Evolutionary conservation across 2,329 filamentous ascomycete species (phyloP).

Genomic region (Canariomyces notabilis): DNA sequence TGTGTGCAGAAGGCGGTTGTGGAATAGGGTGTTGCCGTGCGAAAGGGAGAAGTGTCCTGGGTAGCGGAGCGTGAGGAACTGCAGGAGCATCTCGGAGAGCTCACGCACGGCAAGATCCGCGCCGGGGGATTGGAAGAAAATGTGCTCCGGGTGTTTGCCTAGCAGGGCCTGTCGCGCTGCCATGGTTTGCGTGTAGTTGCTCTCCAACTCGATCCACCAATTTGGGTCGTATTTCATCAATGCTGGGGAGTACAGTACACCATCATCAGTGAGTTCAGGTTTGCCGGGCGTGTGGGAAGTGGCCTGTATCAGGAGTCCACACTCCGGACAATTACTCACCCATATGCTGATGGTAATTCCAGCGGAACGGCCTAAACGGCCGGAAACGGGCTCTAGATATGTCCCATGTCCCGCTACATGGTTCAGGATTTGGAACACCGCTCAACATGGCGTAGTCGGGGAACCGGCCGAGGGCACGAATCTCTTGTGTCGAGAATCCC

Average conservation of each 20-base stretch:
- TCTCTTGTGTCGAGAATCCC: slow-evolving; percentile 65
- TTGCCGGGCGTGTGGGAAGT: no score
- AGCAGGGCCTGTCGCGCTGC: slow-evolving; percentile 63
- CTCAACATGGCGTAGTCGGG: slow-evolving; percentile 72
- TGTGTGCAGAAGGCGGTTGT: slow-evolving; percentile 64
- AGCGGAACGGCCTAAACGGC: slow-evolving; percentile 76
- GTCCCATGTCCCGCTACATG: slow-evolving; percentile 58
- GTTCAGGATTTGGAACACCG: slow-evolving; percentile 64
- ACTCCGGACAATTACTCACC: slow-evolving; percentile 49
- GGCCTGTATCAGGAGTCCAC: slow-evolving; percentile 31
- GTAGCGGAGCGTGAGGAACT: slow-evolving; percentile 74
- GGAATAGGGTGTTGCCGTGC: slow-evolving; percentile 53
- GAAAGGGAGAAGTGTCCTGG: slow-evolving; percentile 61
- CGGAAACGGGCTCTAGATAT: slow-evolving; percentile 63
- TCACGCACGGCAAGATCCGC: slow-evolving; percentile 78
- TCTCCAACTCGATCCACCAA: slow-evolving; percentile 87
- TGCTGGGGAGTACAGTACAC: slow-evolving; percentile 51
- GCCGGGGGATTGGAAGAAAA: slow-evolving; percentile 66
- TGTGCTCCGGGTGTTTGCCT: slow-evolving; percentile 53
- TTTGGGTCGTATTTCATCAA: slow-evolving; percentile 68
- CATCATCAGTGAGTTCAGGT: no score
- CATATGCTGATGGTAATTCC: slow-evolving; percentile 89
- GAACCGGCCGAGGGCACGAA: slow-evolving; percentile 67
- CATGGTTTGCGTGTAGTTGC: slow-evolving; percentile 63
- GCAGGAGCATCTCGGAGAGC: slow-evolving; percentile 78